phyloP scores from a whole-genome alignment of 2,329 filamentous ascomycete genomes.

The Fusarium continuum region DNA sequence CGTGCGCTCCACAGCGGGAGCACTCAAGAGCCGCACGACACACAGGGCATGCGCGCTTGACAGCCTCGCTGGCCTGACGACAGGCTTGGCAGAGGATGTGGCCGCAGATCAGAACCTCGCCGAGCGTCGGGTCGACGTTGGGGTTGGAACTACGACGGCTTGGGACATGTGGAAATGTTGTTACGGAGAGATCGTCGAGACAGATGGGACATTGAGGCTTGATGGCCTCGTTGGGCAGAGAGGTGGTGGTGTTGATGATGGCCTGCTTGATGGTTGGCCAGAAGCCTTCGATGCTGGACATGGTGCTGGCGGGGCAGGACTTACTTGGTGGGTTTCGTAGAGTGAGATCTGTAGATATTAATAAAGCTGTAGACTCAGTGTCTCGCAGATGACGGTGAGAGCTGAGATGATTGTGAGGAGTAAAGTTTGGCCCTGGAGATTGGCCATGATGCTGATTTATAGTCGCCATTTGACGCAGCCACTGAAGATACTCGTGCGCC shows the following conservation, averaged over 20 bases:
- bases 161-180: background rate
- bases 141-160: too few relatives aligned
- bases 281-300: background rate
- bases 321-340: background rate
- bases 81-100: constrained; percentile 38
- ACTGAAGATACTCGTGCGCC: background rate
- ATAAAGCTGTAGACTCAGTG: background rate
- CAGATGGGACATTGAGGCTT: constrained; percentile 32
- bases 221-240: background rate
- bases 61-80: background rate
- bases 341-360: background rate
- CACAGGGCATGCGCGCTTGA: constrained; percentile 9
- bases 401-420: background rate
- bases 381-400: background rate
- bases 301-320: background rate
- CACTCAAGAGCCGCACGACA: constrained; percentile 12
- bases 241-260: background rate
- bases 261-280: constrained; percentile 23
- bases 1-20: background rate
- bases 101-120: constrained; percentile 32
- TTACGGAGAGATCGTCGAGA: constrained; percentile 6
- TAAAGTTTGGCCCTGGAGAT: background rate
- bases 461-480: background rate
- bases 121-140: background rate
- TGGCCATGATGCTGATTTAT: background rate